Conservation (phyloP, 345 rosid species). For the Iberis pinnata region DNA sequence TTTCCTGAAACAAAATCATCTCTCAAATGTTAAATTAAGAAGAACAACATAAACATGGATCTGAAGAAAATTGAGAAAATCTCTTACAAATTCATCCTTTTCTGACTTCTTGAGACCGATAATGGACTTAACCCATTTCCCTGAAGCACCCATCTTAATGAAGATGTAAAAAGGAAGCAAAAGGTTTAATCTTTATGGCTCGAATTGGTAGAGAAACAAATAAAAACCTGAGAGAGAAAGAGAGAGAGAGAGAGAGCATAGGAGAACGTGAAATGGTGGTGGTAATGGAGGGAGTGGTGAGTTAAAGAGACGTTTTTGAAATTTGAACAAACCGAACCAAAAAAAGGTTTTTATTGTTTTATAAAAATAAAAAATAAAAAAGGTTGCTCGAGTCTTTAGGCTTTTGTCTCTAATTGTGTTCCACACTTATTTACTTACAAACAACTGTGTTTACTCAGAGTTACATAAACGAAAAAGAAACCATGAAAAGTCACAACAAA, state of each 20-base stretch:
- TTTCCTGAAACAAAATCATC: constrained; percentile 28
- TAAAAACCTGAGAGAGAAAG: no score
- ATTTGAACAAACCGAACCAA: constrained; percentile 22
- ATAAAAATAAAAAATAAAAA: not conserved
- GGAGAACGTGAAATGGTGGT: constrained; percentile 31
- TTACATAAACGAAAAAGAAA: constrained; percentile 25
- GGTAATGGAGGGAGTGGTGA: constrained; percentile 34
- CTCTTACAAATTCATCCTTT: constrained; percentile 52
- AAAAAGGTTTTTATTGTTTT: no score
- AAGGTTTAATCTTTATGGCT: constrained; percentile 23
- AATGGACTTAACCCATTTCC: constrained; percentile 84
- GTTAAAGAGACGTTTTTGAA: constrained; percentile 33
- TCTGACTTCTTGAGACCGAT: constrained; percentile 63
- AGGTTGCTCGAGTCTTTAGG: constrained; percentile 27
- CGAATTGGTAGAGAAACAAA: constrained; percentile 19
- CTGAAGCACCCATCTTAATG: constrained; percentile 77
- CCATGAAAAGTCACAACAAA: constrained; percentile 29
- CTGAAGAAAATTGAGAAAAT: not conserved
- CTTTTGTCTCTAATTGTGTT: constrained; percentile 28
- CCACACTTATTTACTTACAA: constrained; percentile 20
- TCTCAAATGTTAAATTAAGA: no score
- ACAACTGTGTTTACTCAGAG: constrained; percentile 22
- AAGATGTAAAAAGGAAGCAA: constrained; percentile 9
- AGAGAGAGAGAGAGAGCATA: constrained; percentile 12
- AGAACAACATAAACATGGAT: not conserved